phyloP scores from a whole-genome alignment of 2,329 filamentous ascomycete species.

The Alternaria tenuissima region DNA sequence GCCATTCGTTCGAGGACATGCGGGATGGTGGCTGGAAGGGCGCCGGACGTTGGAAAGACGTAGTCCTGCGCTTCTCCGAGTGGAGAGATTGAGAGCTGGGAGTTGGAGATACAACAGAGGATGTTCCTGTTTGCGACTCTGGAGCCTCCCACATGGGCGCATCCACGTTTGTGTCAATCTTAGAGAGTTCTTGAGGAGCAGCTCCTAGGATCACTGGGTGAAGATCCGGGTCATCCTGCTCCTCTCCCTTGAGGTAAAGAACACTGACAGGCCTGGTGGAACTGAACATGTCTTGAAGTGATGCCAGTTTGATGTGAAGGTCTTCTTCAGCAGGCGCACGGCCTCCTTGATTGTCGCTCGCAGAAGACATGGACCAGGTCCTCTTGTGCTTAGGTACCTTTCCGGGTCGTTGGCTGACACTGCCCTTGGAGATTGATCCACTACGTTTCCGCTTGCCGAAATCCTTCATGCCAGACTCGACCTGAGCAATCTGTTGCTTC shows the following conservation, averaged over 20 bases:
- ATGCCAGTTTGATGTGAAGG: conserved; percentile 78
- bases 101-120: conserved; percentile 62
- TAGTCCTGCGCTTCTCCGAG: conserved; percentile 52
- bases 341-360: conserved; percentile 54
- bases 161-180: conserved; percentile 55
- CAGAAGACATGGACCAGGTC: conserved; percentile 93
- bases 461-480: conserved; percentile 67
- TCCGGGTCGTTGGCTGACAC: conserved; percentile 68
- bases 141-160: conserved; percentile 58
- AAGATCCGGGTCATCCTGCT: conserved; percentile 79
- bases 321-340: conserved; percentile 68
- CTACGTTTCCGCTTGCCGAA: conserved; percentile 69
- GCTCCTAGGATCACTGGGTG: conserved; percentile 78
- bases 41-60: conserved; percentile 55
- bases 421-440: conserved; percentile 58
- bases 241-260: conserved; percentile 78
- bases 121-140: conserved; percentile 63
- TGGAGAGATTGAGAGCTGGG: conserved; percentile 57
- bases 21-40: conserved; percentile 55
- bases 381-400: conserved; percentile 91
- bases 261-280: conserved; percentile 82
- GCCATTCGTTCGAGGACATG: conserved; percentile 63
- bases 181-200: conserved; percentile 68
- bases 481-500: conserved; percentile 88
- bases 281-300: conserved; percentile 86